These are phyloP conservation scores for Sarocladium oryzae DNA, from an alignment of 2,329 filamentous ascomycete species.

Conservation along the genomic window DNA sequence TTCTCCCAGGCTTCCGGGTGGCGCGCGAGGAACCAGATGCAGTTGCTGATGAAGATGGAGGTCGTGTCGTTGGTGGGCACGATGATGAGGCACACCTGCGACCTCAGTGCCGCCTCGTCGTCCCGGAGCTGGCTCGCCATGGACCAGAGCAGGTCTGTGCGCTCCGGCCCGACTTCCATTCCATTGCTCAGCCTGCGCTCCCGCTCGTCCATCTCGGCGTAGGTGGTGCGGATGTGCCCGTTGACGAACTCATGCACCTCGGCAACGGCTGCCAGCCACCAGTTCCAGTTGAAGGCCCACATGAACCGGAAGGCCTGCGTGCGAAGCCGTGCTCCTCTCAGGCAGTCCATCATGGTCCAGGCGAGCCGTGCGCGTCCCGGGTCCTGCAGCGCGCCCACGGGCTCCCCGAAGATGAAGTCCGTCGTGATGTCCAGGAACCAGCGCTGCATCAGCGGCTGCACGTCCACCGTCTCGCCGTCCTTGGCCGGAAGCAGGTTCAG, in stretches of 20 bases:
- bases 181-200: constrained; percentile 13
- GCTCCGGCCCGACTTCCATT: constrained; percentile 12
- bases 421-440: constrained; percentile 15
- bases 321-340: constrained; percentile 13
- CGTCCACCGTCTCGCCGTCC: constrained; percentile 14
- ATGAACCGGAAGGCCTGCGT: constrained; percentile 14
- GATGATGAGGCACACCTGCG: constrained; percentile 14
- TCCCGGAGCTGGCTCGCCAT: constrained; percentile 14
- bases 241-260: constrained; percentile 15
- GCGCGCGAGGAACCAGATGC: constrained; percentile 13
- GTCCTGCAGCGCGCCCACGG: constrained; percentile 13
- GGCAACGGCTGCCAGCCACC: constrained; percentile 14
- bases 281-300: constrained; percentile 16
- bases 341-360: constrained; percentile 15
- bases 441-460: constrained; percentile 14
- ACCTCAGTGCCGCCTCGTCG: constrained; percentile 8
- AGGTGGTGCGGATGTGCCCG: constrained; percentile 13
- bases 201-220: constrained; percentile 13
- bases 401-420: constrained; percentile 15
- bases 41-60: constrained; percentile 14
- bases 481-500: constrained; percentile 13
- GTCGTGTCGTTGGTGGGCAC: constrained; percentile 15
- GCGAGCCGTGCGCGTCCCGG: constrained; percentile 13
- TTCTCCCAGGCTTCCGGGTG: constrained; percentile 14
- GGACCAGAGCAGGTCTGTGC: constrained; percentile 13